Evolutionary conservation across 2,329 filamentous ascomycete species (phyloP), one percentile per base, ranked within the genome.

Genomic region (Torrubiella hemipterigena): DNA sequence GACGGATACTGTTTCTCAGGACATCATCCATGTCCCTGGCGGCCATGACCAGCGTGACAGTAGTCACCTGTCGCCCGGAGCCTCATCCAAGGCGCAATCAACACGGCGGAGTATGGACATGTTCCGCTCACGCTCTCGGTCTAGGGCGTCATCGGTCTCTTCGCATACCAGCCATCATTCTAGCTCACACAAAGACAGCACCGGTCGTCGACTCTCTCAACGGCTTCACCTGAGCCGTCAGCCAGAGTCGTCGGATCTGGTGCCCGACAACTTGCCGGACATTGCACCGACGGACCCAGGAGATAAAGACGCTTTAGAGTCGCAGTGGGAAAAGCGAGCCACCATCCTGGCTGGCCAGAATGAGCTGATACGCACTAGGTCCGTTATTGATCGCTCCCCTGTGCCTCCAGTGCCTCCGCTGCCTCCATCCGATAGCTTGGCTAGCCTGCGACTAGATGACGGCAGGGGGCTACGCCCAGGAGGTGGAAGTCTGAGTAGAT

Each of bases 281-380:
- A 84, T 94, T 35, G 59, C 48, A 51, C 58, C 42, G 52, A 52
- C 40, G 40, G 57, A 63, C 46, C 53, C 59, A 41, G 50, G 59
- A 34, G 63, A 61, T 20, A 60, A 65, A 36, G 58, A 58, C 27
- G 52, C 46, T 26, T 48, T 52, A 38, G 81, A 93, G 62, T 73
- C 74, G 36, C 71, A 81, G 57, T 98, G 91, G 91, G 91, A 96
- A 66, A 79, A 82, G 61, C 70, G 89, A 37, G 91, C 91, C 17
- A 95, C 87, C n/a, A 73, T 93, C 37, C 63, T 96, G 41, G 89
- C 84, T 19, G 72, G 71, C 43, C 67, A 69, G 42, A 75, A 69
- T 43, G 65, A 69, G 42, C 50, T 58, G 43, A 55, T 58, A 35
- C 57, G 59, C 40, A 62, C 57, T 41, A n/a, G n/a, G n/a, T n/a